These are phyloP conservation scores for Suillus placidus DNA, from an alignment of 768 basidiomycete species.

Conservation along the genomic window DNA sequence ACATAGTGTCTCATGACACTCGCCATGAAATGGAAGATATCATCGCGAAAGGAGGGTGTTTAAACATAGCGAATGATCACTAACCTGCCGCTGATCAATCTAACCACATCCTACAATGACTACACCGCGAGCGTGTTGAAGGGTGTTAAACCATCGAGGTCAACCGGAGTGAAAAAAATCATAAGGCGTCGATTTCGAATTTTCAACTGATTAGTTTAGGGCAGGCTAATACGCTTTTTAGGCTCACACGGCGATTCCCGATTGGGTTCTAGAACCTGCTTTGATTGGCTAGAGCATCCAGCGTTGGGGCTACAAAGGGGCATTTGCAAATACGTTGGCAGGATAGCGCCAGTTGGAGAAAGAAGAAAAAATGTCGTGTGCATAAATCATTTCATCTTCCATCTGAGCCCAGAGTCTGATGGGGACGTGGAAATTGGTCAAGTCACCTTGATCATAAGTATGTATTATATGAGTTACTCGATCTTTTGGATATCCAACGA, in stretches of 20 bases:
- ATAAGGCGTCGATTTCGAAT: not conserved
- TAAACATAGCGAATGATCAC: not conserved
- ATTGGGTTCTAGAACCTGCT: no score
- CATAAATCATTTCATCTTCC: not conserved
- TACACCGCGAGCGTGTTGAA: not conserved
- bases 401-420: not conserved
- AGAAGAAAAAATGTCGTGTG: not conserved
- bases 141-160: not conserved
- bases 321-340: no score
- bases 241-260: not conserved
- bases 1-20: conserved; percentile 60
- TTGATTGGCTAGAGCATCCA: no score
- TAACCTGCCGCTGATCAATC: not conserved
- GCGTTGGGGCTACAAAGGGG: no score
- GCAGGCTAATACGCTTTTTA: not conserved
- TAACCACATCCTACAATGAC: not conserved
- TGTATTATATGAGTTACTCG: not conserved
- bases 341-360: not conserved
- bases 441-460: not conserved
- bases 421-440: not conserved
- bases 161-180: not conserved
- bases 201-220: conserved; percentile 7
- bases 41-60: conserved; percentile 45
- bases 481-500: not conserved
- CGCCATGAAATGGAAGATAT: conserved; percentile 47